Percentiles rank a stretch among this genome's conserved stretches.
phyloP scores from a whole-genome alignment of 495 filamentous ascomycete species.

The Geopyxis carbonaria region DNA sequence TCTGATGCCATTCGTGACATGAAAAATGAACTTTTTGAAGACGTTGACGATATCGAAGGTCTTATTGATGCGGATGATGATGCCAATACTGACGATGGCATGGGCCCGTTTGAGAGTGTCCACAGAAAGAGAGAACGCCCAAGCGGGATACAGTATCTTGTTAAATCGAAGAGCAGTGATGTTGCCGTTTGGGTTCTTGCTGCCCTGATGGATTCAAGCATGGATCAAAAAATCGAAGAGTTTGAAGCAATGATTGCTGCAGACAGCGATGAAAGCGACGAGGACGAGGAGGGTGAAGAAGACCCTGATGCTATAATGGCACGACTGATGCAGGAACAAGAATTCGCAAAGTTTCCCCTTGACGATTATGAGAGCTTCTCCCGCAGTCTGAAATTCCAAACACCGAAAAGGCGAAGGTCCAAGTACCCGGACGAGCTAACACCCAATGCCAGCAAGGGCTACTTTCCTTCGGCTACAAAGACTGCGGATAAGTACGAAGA shows the following conservation, averaged over 20 bases:
- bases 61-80: slow-evolving; percentile 5
- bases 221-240: slow-evolving; percentile 23
- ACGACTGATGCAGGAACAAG: slow-evolving; percentile 44
- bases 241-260: slow-evolving; percentile 28
- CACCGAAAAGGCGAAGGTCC: slow-evolving; percentile 14
- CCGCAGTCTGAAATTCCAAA: slow-evolving; percentile 8
- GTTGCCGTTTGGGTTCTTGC: slow-evolving; percentile 35
- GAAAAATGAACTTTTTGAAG: too few species aligned
- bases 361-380: slow-evolving; percentile 28
- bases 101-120: slow-evolving; percentile 18
- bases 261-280: slow-evolving; percentile 27
- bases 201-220: slow-evolving; percentile 22
- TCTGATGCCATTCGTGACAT: too few species aligned
- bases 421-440: slow-evolving; percentile 7
- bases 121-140: slow-evolving; percentile 29
- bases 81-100: background rate
- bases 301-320: slow-evolving; percentile 43
- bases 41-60: slow-evolving; percentile 1
- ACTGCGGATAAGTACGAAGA: slow-evolving; percentile 61
- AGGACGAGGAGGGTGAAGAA: slow-evolving; percentile 26
- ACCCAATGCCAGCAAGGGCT: slow-evolving; percentile 13
- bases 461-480: slow-evolving; percentile 41
- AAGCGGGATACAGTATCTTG: slow-evolving; percentile 35
- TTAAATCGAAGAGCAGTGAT: slow-evolving; percentile 30
- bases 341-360: slow-evolving; percentile 40